Evolutionary conservation across 768 basidiomycete genomes (phyloP).

Genomic region (Phlegmacium glaucopus): DNA sequence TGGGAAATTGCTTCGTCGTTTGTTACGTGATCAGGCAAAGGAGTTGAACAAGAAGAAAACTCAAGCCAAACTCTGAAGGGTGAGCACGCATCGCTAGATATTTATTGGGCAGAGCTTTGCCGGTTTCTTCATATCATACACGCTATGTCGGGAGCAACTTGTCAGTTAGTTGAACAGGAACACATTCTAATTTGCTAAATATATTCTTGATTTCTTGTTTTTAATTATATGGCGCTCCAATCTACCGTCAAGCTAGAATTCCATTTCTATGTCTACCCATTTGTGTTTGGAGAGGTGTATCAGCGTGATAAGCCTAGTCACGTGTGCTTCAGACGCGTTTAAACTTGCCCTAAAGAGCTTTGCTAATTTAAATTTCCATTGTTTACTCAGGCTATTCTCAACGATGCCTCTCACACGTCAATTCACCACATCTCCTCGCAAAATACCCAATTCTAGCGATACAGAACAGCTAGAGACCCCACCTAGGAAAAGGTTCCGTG

Average conservation of each 20-base stretch:
- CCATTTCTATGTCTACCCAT: background rate
- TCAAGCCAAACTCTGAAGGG: too few species aligned
- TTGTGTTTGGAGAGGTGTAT: too few species aligned
- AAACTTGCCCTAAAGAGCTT: slow-evolving; percentile 23
- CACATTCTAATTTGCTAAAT: too few species aligned
- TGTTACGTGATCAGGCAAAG: slow-evolving; percentile 49
- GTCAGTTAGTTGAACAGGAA: too few species aligned
- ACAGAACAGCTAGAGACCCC: slow-evolving; percentile 26
- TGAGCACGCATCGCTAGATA: too few species aligned
- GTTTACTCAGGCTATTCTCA: slow-evolving; percentile 10
- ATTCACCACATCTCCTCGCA: slow-evolving; percentile 15
- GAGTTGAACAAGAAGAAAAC: slow-evolving; percentile 8
- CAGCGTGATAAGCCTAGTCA: slow-evolving; percentile 3
- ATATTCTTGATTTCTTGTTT: too few species aligned
- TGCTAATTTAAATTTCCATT: slow-evolving; percentile 7
- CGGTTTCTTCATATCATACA: too few species aligned
- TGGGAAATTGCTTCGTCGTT: slow-evolving; percentile 50
- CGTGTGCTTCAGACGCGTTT: slow-evolving; percentile 19
- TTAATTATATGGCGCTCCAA: too few species aligned
- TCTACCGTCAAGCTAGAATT: too few species aligned
- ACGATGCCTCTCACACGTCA: slow-evolving; percentile 18
- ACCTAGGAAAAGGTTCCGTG: slow-evolving; percentile 21
- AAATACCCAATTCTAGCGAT: slow-evolving; percentile 27
- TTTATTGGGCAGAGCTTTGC: too few species aligned
- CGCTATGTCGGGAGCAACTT: too few species aligned